Conservation (phyloP, 164 flowering plant genomes). For the Dillenia turbinata region DNA sequence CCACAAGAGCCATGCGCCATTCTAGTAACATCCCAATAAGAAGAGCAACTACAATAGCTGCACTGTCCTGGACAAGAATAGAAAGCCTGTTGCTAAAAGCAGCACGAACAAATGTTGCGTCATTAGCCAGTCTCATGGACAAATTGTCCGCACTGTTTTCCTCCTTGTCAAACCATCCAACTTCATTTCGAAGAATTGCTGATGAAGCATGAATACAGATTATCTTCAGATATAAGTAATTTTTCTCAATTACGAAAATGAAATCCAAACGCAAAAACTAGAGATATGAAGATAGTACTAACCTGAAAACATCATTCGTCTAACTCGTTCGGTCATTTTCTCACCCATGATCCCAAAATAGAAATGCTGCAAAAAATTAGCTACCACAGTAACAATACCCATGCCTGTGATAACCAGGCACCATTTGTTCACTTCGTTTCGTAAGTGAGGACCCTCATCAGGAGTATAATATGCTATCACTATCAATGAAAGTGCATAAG, state of each 20-base stretch:
- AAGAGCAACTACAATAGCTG: conserved; percentile 82
- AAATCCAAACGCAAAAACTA: too few relatives aligned
- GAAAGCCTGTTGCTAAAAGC: conserved; percentile 95
- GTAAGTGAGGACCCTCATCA: conserved; percentile 37
- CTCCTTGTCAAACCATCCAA: conserved; percentile 98
- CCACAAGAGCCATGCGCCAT: conserved; percentile 95
- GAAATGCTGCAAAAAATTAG: conserved; percentile 93
- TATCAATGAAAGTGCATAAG: conserved; percentile 69
- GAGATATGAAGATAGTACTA: not conserved
- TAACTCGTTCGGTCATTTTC: conserved; percentile 97
- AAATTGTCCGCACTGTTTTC: conserved; percentile 92
- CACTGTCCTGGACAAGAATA: conserved; percentile 87
- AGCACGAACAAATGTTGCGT: conserved; percentile 98
- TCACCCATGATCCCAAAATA: conserved; percentile 99
- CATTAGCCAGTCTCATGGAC: conserved; percentile 97
- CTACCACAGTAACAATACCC: conserved; percentile 94
- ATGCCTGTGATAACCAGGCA: conserved; percentile 87
- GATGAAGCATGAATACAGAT: conserved; percentile 14
- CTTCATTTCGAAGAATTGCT: conserved; percentile 97
- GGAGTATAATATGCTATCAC: conserved; percentile 67
- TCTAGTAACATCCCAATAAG: conserved; percentile 79
- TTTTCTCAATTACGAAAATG: too few relatives aligned
- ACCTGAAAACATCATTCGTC: conserved; percentile 99
- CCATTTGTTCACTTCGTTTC: conserved; percentile 77
- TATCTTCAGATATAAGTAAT: not conserved